Percentiles rank a stretch among this genome's conserved stretches.
These are phyloP conservation scores for Liriodendron chinense DNA, from an alignment of 164 flowering plant genomes.

Conservation along the genomic window DNA sequence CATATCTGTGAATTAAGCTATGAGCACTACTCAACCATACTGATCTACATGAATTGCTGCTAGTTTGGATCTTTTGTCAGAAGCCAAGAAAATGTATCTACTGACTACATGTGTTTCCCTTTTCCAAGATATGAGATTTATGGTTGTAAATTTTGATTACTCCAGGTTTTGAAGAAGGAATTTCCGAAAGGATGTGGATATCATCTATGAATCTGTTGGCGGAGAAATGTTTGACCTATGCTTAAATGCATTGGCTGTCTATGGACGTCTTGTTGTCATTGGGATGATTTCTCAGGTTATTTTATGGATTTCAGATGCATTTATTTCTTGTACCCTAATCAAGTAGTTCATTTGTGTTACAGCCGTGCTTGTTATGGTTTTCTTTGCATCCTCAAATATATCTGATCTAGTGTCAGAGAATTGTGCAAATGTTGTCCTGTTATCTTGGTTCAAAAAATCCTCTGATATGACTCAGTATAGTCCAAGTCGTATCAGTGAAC, in stretches of 20 bases:
- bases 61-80: background rate
- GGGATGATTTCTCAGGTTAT: constrained; percentile 98
- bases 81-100: background rate
- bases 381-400: background rate
- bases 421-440: background rate
- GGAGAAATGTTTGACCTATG: constrained; percentile 89
- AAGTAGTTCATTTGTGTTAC: background rate
- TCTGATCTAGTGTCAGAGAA: background rate
- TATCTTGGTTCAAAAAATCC: too few species aligned
- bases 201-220: constrained; percentile 95
- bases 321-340: background rate
- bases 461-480: too few species aligned
- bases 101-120: background rate
- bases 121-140: background rate
- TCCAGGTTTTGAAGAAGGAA: constrained; percentile 87
- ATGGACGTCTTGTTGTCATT: constrained; percentile 85
- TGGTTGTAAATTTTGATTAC: constrained; percentile 4
- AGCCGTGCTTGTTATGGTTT: background rate
- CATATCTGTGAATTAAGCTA: too few species aligned
- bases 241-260: constrained; percentile 81
- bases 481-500: too few species aligned
- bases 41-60: too few species aligned
- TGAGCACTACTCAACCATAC: too few species aligned
- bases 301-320: background rate
- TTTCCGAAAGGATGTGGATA: constrained; percentile 89